Percentiles rank a stretch among this genome's conserved stretches.
These are phyloP conservation scores for Eutypella sp. DNA, from an alignment of 2,329 filamentous ascomycete species.

Conservation along the genomic window DNA sequence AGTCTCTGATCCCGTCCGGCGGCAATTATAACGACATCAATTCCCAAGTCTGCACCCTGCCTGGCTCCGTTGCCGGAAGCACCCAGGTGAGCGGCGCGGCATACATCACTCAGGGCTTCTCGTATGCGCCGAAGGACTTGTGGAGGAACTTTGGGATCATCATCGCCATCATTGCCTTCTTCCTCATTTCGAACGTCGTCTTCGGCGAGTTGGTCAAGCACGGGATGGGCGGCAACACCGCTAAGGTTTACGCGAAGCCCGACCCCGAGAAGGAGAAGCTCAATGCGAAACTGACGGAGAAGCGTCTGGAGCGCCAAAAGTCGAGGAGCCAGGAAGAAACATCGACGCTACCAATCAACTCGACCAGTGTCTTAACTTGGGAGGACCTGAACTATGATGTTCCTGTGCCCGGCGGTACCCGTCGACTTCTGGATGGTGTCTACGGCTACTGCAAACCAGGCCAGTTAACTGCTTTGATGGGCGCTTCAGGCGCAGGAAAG, in stretches of 20 bases:
- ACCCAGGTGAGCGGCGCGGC: slow-evolving; percentile 57
- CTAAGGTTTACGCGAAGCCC: slow-evolving; percentile 71
- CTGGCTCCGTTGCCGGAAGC: slow-evolving; percentile 65
- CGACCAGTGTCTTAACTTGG: slow-evolving; percentile 74
- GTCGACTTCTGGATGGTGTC: slow-evolving; percentile 50
- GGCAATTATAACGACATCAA: slow-evolving; percentile 64
- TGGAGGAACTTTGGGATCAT: slow-evolving; percentile 87
- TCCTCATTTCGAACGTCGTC: slow-evolving; percentile 70
- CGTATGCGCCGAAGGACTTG: slow-evolving; percentile 60
- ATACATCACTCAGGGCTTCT: slow-evolving; percentile 66
- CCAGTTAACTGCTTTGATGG: slow-evolving; percentile 75
- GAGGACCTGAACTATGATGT: slow-evolving; percentile 77
- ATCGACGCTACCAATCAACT: slow-evolving; percentile 51
- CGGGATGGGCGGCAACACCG: slow-evolving; percentile 74
- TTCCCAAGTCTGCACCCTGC: slow-evolving; percentile 76
- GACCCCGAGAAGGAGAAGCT: slow-evolving; percentile 61
- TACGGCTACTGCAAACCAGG: slow-evolving; percentile 72
- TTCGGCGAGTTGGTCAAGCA: slow-evolving; percentile 75
- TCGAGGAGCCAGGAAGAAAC: slow-evolving; percentile 39
- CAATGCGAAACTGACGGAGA: slow-evolving; percentile 57
- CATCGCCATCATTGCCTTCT: slow-evolving; percentile 67
- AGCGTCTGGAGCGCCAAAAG: slow-evolving; percentile 51
- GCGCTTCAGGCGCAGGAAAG: slow-evolving; percentile 80
- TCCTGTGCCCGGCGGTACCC: slow-evolving; percentile 51
- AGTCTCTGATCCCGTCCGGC: slow-evolving; percentile 67